These are phyloP conservation scores for Melastoma candidum DNA, from an alignment of 441 rosid species.

Conservation along the genomic window DNA sequence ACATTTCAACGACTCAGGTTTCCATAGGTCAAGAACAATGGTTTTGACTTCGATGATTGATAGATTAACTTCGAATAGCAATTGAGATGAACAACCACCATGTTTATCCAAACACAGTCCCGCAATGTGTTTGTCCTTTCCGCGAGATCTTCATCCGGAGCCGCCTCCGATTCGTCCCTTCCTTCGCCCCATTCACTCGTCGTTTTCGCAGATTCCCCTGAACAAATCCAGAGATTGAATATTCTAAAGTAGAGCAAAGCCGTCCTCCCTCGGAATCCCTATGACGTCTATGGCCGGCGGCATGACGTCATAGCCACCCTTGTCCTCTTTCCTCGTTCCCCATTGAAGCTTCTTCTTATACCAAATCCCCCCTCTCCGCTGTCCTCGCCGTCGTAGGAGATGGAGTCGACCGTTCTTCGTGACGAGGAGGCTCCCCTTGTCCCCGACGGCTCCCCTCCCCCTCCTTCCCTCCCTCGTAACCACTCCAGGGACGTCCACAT, in stretches of 20 bases:
- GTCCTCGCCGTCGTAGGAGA: constrained; percentile 20
- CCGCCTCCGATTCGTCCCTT: too few relatives aligned
- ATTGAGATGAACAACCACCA: background rate
- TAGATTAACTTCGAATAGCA: too few relatives aligned
- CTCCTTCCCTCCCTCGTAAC: constrained; percentile 19
- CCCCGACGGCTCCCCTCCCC: constrained; percentile 21
- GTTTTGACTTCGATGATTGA: too few relatives aligned
- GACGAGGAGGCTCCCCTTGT: constrained; percentile 64
- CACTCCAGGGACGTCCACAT: constrained; percentile 64
- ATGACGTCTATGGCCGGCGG: background rate
- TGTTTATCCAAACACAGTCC: background rate
- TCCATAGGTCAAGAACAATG: too few relatives aligned
- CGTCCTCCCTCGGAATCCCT: background rate
- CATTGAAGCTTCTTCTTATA: too few relatives aligned
- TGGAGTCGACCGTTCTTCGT: constrained; percentile 28
- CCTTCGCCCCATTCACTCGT: too few relatives aligned
- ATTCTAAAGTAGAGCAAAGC: too few relatives aligned
- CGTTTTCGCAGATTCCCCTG: too few relatives aligned
- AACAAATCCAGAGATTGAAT: too few relatives aligned
- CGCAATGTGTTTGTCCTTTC: too few relatives aligned
- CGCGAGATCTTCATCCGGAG: too few relatives aligned
- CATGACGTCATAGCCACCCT: background rate
- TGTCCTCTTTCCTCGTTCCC: constrained; percentile 14
- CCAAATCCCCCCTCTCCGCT: constrained; percentile 16
- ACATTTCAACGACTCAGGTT: too few relatives aligned